Evolutionary conservation across 2,329 filamentous ascomycete species (phyloP).

Genomic region (Sporothrix euskadiensis): DNA sequence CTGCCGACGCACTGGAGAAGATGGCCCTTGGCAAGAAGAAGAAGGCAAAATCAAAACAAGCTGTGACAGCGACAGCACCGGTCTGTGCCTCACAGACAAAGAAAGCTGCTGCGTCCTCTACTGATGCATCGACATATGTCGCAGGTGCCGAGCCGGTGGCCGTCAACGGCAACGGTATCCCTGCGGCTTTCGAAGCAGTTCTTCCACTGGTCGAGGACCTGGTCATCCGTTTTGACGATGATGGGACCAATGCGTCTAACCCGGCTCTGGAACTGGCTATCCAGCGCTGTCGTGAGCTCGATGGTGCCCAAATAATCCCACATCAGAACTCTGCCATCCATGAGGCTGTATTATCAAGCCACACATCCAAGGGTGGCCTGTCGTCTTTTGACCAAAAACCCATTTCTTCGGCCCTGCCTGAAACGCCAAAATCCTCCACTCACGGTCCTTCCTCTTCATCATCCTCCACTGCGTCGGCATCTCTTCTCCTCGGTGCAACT

Average conservation of each 20-base stretch:
- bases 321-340: background rate
- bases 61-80: background rate
- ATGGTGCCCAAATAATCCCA: constrained; percentile 20
- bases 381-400: constrained; percentile 19
- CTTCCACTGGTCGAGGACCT: constrained; percentile 58
- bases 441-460: background rate
- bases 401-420: constrained; percentile 14
- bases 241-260: constrained; percentile 45
- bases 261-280: constrained; percentile 50
- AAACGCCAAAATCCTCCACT: constrained; percentile 22
- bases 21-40: constrained; percentile 17
- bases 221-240: constrained; percentile 55
- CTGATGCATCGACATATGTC: constrained; percentile 37
- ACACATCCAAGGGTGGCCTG: background rate
- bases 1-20: constrained; percentile 11
- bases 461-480: background rate
- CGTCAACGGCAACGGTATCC: constrained; percentile 29
- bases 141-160: constrained; percentile 39
- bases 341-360: background rate
- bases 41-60: background rate
- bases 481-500: background rate
- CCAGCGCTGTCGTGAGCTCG: constrained; percentile 44
- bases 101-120: background rate
- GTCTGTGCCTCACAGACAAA: background rate
- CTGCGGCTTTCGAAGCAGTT: constrained; percentile 44